Conservation (phyloP, 2,329 filamentous ascomycete species). For the Chrysoporthe puriensis region DNA sequence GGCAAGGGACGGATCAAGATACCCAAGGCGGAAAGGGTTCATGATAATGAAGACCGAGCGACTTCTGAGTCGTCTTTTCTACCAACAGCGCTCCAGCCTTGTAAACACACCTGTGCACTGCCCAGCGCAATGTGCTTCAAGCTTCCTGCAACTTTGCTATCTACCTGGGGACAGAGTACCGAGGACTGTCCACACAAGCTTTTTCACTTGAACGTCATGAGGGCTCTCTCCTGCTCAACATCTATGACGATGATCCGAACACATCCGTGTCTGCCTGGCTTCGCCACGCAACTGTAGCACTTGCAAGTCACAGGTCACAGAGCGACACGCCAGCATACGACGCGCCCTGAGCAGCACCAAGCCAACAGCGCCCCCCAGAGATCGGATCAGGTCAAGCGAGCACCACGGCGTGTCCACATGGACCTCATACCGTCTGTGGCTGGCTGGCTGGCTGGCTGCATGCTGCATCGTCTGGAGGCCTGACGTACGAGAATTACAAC, state of each 20-base stretch:
- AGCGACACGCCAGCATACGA: not conserved
- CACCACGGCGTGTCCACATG: too few species aligned
- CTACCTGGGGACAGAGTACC: not conserved
- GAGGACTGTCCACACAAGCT: not conserved
- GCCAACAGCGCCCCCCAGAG: too few species aligned
- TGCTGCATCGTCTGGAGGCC: too few species aligned
- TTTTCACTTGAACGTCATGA: not conserved
- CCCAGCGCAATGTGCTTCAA: not conserved
- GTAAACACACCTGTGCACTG: not conserved
- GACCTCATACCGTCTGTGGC: too few species aligned
- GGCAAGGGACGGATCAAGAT: slow-evolving; percentile 2
- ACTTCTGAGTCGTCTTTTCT: not conserved
- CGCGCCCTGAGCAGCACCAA: too few species aligned
- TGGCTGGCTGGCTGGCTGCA: too few species aligned
- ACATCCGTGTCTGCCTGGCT: not conserved
- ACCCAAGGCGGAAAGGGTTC: not conserved
- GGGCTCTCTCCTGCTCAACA: too few species aligned
- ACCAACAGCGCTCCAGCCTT: not conserved
- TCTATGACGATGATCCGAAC: not conserved
- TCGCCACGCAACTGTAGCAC: not conserved
- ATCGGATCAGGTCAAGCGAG: too few species aligned
- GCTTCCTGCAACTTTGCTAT: not conserved
- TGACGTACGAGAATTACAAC: too few species aligned
- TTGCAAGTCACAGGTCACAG: not conserved
- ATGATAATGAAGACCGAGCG: slow-evolving; percentile 15